Evolutionary conservation across 176 grass and related monocot genomes (phyloP), one percentile per base, ranked within the genome.

Genomic region (Zizania latifolia): DNA sequence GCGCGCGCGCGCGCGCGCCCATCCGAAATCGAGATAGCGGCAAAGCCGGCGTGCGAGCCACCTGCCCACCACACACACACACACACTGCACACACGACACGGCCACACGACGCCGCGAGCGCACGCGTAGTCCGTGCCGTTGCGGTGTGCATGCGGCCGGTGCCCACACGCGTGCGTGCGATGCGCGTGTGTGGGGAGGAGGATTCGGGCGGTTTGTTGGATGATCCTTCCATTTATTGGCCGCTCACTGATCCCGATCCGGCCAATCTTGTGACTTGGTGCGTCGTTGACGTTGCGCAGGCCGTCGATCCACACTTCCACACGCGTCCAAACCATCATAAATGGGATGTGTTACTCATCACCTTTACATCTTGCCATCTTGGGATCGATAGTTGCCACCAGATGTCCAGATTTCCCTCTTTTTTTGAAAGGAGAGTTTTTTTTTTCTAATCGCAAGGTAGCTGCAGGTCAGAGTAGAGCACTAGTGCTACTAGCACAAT

Each of bases 131-230:
- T 21, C 71, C 29, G 63, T 37, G 72, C 22, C 40, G 31, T 9
- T 65, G 38, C 23, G 10, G 65, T 3, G n/a, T 36, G 24, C n/a
- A n/a, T 10, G 24, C 6, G 48, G 65, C 2, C 0, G 65, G 40
- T 30, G 48, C 19, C 8, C n/a, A 2, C 2, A 8, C 4, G 48
- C 48, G 48, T 9, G 1, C 44, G 32, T 31, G 19, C 3, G 38
- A 4, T n/a, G 60, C 36, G 10, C 10, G 70, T 7, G 26, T 15
- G 11, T n/a, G n/a, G n/a, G n/a, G n/a, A 1, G 14, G 36, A 28
- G 16, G 10, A 53, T 53, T 53, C 8, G 62, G n/a, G 14, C 17
- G 46, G 48, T 66, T 82, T 66, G 70, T 82, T 66, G 70, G 60
- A 74, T 66, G 56, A 26, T 64, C 3, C 35, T 66, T 45, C 1